Percentiles rank a stretch among this genome's conserved stretches.
phyloP scores from a whole-genome alignment of 1,139 yeast genomes.

The Schwanniomyces etchellsii region DNA sequence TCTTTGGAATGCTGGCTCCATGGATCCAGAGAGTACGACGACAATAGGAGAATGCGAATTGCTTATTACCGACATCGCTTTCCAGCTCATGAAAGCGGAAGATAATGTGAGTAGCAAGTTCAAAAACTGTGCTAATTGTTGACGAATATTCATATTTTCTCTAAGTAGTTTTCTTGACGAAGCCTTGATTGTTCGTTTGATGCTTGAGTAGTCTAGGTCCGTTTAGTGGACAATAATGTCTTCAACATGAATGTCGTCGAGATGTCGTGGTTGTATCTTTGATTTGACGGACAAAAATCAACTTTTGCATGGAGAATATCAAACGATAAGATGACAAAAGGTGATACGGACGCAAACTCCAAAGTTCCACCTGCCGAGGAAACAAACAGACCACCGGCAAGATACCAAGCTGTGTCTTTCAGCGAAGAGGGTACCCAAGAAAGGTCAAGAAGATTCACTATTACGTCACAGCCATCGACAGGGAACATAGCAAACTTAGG shows the following conservation, averaged over 20 bases:
- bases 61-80: conserved; percentile 68
- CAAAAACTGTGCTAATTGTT: conserved; percentile 51
- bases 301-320: too few relatives aligned
- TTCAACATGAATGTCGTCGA: too few relatives aligned
- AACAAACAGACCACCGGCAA: too few relatives aligned
- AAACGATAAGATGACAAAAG: too few relatives aligned
- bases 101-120: conserved; percentile 75
- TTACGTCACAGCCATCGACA: conserved; percentile 39
- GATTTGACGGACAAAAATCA: too few relatives aligned
- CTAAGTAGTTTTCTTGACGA: conserved; percentile 1
- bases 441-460: conserved; percentile 38
- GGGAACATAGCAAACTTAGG: conserved; percentile 13
- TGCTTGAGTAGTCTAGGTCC: too few relatives aligned
- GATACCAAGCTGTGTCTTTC: conserved; percentile 27
- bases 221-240: too few relatives aligned
- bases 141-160: conserved; percentile 41
- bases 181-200: neutral
- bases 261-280: too few relatives aligned
- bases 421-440: conserved; percentile 34
- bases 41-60: conserved; percentile 92
- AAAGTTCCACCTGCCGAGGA: too few relatives aligned
- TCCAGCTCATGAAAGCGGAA: conserved; percentile 91
- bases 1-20: conserved; percentile 99
- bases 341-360: too few relatives aligned
- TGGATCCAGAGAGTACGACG: conserved; percentile 94